phyloP scores from a whole-genome alignment of 768 basidiomycete genomes.

The Melanogaster broomeanus region DNA sequence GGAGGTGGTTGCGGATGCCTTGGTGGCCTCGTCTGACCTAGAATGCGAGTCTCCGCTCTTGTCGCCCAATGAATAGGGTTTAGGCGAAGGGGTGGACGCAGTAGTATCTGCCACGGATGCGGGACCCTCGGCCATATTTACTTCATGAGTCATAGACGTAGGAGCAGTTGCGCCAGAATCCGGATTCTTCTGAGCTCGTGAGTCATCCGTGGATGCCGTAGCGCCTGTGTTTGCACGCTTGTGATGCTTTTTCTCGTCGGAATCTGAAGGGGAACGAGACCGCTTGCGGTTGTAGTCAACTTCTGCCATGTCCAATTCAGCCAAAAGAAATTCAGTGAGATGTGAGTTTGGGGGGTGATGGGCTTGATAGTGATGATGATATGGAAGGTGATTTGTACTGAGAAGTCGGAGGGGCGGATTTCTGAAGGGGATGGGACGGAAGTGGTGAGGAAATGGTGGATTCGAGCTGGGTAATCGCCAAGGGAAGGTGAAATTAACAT shows the following conservation, averaged over 20 bases:
- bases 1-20: conserved; percentile 48
- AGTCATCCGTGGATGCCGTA: conserved; percentile 62
- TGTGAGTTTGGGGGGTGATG: conserved; percentile 44
- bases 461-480: conserved; percentile 54
- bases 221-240: conserved; percentile 86
- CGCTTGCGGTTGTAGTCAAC: conserved; percentile 83
- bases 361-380: conserved; percentile 45
- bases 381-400: conserved; percentile 41
- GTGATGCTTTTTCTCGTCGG: conserved; percentile 74
- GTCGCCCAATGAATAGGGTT: conserved; percentile 43
- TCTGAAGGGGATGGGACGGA: conserved; percentile 54
- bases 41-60: conserved; percentile 41
- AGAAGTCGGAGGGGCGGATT: conserved; percentile 39
- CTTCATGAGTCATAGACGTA: conserved; percentile 50
- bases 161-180: conserved; percentile 41
- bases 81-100: conserved; percentile 61
- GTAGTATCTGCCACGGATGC: conserved; percentile 42
- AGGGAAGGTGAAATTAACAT: conserved; percentile 33
- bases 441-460: conserved; percentile 56
- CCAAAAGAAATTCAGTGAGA: conserved; percentile 36
- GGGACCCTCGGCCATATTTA: conserved; percentile 60
- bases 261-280: conserved; percentile 84
- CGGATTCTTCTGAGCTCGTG: conserved; percentile 48
- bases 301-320: conserved; percentile 83
- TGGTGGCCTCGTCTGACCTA: conserved; percentile 37